Evolutionary conservation across 2,329 filamentous ascomycete genomes (phyloP), one percentile per base, ranked within the genome.

Genomic region (Xylaria sp.): DNA sequence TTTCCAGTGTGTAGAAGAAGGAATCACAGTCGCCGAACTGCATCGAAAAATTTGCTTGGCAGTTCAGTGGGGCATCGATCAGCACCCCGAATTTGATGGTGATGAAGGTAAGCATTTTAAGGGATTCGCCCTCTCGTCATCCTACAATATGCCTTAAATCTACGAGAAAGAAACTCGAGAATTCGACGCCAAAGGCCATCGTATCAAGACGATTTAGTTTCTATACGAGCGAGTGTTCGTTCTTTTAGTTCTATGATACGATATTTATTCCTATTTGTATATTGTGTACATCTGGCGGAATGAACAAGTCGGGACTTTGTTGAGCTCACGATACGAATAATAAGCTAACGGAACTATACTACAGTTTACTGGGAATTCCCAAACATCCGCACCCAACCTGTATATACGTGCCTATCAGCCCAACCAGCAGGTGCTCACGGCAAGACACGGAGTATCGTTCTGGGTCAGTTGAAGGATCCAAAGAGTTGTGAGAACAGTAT

Each of bases 351-450:
- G 3, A 42, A 20, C 3, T 10, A 51, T 7, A 44, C 7, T 5
- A 28, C 13, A 68, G 62, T 40, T 11, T 13, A 4, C 9, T 62
- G 63, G 67, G 13, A 44, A 42, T n/a, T 4, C 31, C 31, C 9
- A 6, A 0, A 38, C 3, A 46, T 7, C 4, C 67, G 67, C 15
- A 66, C 63, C 1, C 63, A 67, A n/a, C 63, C 67, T 1, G 67
- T 69, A 20, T 69, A 69, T n/a, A 69, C 67, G 4, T 44, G 63
- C 28, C 58, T 69, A 1, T 69, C 67, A 5, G 63, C 67, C 6
- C 59, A 69, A 11, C 2, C 36, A 20, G 38, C 59, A 3, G 63
- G 53, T 20, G 44, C 36, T 1, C 15, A 20, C 31, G 67, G 67
- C 15, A 56, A 9, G 33, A 63, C 59, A 20, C 51, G 63, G 42